Percentiles rank a stretch among this genome's conserved stretches.
phyloP scores from a whole-genome alignment of 306 rosid species.

The Gastrolobium villosum region DNA sequence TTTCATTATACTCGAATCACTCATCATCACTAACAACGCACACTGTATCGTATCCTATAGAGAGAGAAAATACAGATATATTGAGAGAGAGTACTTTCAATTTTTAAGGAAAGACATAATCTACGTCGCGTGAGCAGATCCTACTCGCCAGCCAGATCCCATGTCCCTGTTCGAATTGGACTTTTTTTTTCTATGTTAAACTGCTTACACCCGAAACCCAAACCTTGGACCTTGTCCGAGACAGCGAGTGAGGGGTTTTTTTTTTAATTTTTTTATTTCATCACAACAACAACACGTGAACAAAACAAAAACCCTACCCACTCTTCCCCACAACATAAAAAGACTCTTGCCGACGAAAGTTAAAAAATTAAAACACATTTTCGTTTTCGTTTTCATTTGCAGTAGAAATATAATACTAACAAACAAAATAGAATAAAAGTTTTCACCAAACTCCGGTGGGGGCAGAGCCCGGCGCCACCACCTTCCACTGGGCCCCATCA shows the following conservation, averaged over 20 bases:
- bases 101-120: constrained; percentile 11
- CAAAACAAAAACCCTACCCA: no score
- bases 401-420: not conserved
- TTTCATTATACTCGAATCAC: not conserved
- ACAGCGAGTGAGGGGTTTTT: no score
- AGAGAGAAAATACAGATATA: not conserved
- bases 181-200: not conserved
- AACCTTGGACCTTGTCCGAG: not conserved
- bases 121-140: constrained; percentile 61
- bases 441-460: constrained; percentile 58
- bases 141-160: constrained; percentile 27
- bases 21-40: not conserved
- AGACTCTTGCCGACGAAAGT: not conserved
- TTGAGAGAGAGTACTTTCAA: not conserved
- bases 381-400: not conserved
- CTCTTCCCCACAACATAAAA: no score
- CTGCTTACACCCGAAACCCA: no score
- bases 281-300: no score
- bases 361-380: not conserved
- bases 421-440: constrained; percentile 6
- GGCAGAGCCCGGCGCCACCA: constrained; percentile 56
- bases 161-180: not conserved
- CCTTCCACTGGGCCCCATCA: constrained; percentile 54
- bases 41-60: not conserved
- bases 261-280: no score